Percentiles rank a stretch among this genome's conserved stretches.
phyloP scores from a whole-genome alignment of 1,139 yeast species.

The Yamadazyma dushanensis region DNA sequence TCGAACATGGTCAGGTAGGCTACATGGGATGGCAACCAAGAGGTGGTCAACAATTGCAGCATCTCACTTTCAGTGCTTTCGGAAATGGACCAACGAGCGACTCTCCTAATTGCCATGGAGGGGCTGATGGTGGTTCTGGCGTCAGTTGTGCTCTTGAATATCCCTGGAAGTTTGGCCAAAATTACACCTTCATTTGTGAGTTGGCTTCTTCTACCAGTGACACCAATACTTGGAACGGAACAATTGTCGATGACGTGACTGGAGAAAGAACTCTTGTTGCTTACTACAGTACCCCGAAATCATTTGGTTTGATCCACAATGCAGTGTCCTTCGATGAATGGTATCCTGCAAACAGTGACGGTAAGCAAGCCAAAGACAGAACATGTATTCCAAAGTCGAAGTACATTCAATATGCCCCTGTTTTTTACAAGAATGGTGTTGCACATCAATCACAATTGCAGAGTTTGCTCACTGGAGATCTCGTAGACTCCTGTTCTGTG shows the following conservation, averaged over 20 bases:
- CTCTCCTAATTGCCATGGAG: conserved; percentile 8
- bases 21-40: conserved; percentile 13
- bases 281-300: conserved; percentile 12
- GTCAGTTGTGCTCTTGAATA: conserved; percentile 11
- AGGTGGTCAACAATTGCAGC: conserved; percentile 4
- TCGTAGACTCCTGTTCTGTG: no score
- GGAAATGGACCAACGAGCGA: conserved; percentile 10
- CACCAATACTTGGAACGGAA: conserved; percentile 13
- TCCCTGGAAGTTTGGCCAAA: conserved; percentile 14
- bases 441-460: no score
- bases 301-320: conserved; percentile 10
- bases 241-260: conserved; percentile 12
- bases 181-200: conserved; percentile 11
- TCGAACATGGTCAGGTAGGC: conserved; percentile 1
- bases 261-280: conserved; percentile 9
- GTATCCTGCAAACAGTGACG: no score
- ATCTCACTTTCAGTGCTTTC: conserved; percentile 10
- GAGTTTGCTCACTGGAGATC: no score
- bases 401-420: no score
- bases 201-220: conserved; percentile 2
- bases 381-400: no score
- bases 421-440: no score
- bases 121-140: conserved; percentile 15
- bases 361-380: no score
- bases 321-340: no score